Evolutionary conservation across 1,284 basidiomycete species (phyloP).

Genomic region (Schizophyllum amplum): DNA sequence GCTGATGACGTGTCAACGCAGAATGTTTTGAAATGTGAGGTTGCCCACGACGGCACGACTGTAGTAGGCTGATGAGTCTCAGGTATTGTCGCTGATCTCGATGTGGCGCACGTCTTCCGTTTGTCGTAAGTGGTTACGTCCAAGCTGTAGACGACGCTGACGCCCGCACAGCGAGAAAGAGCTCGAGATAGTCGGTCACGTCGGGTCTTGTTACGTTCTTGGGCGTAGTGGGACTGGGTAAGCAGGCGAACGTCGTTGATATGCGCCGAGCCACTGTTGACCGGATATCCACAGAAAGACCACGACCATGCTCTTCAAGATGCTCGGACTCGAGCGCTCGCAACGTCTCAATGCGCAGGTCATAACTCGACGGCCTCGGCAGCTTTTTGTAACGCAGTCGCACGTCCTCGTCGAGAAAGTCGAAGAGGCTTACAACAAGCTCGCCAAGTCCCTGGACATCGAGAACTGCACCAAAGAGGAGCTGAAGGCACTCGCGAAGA

Average conservation of each 20-base stretch:
- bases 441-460: conserved; percentile 38
- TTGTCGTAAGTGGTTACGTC: conserved; percentile 21
- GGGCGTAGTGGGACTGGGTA: conserved; percentile 70
- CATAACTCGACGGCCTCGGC: conserved; percentile 31
- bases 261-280: neutral
- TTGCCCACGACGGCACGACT: neutral
- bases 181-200: conserved; percentile 52
- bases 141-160: neutral
- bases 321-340: conserved; percentile 51
- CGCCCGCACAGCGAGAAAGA: conserved; percentile 39
- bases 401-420: conserved; percentile 56
- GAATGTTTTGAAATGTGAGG: neutral
- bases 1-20: neutral
- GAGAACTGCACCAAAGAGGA: conserved; percentile 32
- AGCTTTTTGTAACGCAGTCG: conserved; percentile 70
- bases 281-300: conserved; percentile 46
- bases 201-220: conserved; percentile 56
- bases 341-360: conserved; percentile 6
- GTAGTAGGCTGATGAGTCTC: neutral
- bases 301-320: conserved; percentile 69
- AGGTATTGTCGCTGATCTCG: conserved; percentile 31
- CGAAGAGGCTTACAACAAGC: conserved; percentile 52
- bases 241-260: conserved; percentile 6
- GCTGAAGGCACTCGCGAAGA: conserved; percentile 31
- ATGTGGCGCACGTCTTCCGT: conserved; percentile 40